Evolutionary conservation across 768 basidiomycete genomes (phyloP), one percentile per base, ranked within the genome.

Genomic region (Boletus tomentosulus): DNA sequence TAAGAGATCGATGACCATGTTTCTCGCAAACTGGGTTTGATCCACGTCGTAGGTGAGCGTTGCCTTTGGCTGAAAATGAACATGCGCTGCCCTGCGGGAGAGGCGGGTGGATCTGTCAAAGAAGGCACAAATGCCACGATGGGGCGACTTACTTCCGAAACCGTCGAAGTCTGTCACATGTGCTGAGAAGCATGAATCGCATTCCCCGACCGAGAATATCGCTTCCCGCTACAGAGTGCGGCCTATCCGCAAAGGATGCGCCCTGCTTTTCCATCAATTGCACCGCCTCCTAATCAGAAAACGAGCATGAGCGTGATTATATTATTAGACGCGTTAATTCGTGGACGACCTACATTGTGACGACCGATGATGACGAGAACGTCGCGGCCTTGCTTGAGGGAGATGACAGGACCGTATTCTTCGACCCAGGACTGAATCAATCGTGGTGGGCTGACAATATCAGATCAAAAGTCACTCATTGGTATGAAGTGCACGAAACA

Each of bases 181-280:
- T 73, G 1, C 78, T 75, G 8, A 80, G 77, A 5, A 82, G 66
- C 52, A 84, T 61, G 34, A 79, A 73, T 16, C 82, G 66, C 82
- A 84, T 84, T 0, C 82, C 83, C 2, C 80, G 79, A 0, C 78
- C 78, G 0, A 84, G 71, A 0, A 80, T 81, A 25, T 83, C 81
- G 3, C 82, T 78, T 1, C 78, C 83, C 1, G 82, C 74, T 11
- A 84, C 19, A 19, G 19, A 19, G 19, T 19, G 19, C 19, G 19
- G 19, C 19, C 19, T 19, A 19, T 19, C 19, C 77, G 74, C 75
- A 16, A 79, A 70, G 4, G 60, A 59, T 0, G 77, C 78, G 0
- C 82, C 82, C 54, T 84, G 79, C 56, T 80, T 78, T 65, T 84
- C 83, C 79, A 85, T 74, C 48, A 84, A 76, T 11, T 83, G 80